Percentiles rank a stretch among this genome's conserved stretches.
phyloP scores from a whole-genome alignment of 495 filamentous ascomycete genomes.

The Lophium mytilinum region DNA sequence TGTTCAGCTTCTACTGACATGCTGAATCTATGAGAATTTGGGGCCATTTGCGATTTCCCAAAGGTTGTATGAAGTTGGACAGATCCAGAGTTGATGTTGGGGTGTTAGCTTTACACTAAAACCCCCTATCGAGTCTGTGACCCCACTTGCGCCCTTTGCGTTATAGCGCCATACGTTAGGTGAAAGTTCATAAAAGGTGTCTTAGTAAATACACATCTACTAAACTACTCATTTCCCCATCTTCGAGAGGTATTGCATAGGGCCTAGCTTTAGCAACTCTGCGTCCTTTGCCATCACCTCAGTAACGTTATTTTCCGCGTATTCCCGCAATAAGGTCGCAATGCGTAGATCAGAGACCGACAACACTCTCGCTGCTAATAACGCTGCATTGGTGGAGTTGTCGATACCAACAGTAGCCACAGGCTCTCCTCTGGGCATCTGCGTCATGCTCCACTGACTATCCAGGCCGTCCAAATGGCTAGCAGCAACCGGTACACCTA shows the following conservation, averaged over 20 bases:
- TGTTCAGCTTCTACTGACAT: too few relatives aligned
- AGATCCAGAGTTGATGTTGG: too few relatives aligned
- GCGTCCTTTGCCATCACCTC: slow-evolving; percentile 58
- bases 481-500: slow-evolving; percentile 86
- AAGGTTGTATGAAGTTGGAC: too few relatives aligned
- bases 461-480: slow-evolving; percentile 83
- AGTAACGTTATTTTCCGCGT: slow-evolving; percentile 55
- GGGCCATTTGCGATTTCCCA: too few relatives aligned
- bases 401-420: slow-evolving; percentile 88
- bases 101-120: too few relatives aligned
- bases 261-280: slow-evolving; percentile 58
- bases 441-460: slow-evolving; percentile 79
- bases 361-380: slow-evolving; percentile 79
- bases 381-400: slow-evolving; percentile 86
- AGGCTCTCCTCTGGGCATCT: slow-evolving; percentile 70
- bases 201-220: too few relatives aligned
- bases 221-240: slow-evolving; percentile 32
- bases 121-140: too few relatives aligned
- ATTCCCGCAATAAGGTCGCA: slow-evolving; percentile 55
- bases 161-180: too few relatives aligned
- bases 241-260: slow-evolving; percentile 59
- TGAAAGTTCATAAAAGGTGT: too few relatives aligned
- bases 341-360: slow-evolving; percentile 55
- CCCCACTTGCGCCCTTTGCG: too few relatives aligned
- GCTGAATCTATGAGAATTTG: too few relatives aligned